A percentile compares a stretch with the other conserved stretches of the same genome.
Evolutionary conservation across 257 asterid genomes (phyloP).

Genomic region (Echites panduratus): DNA sequence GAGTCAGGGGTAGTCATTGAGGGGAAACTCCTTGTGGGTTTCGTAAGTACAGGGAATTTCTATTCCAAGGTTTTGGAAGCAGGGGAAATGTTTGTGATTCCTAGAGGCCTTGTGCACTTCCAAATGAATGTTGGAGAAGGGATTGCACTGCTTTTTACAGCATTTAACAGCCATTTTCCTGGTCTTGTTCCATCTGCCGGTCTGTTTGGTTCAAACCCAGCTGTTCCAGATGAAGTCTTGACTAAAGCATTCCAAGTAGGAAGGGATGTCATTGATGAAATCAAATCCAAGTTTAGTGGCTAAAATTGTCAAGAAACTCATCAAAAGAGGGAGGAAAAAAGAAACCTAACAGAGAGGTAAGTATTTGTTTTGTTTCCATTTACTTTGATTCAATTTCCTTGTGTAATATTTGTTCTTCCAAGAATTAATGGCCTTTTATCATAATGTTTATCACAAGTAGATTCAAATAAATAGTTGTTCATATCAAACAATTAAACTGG

Average conservation of each 20-base stretch:
- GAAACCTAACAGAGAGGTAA: not conserved
- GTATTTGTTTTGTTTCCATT: not conserved
- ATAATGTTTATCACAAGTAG: no score
- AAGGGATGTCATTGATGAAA: not conserved
- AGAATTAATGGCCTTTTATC: no score
- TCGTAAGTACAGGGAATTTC: slow-evolving; percentile 7
- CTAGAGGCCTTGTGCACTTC: slow-evolving; percentile 19
- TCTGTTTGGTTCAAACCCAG: slow-evolving; percentile 9
- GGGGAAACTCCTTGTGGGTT: slow-evolving; percentile 15
- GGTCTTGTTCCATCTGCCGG: slow-evolving; percentile 3
- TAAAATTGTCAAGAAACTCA: not conserved
- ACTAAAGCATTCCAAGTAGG: slow-evolving; percentile 6
- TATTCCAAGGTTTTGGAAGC: slow-evolving; percentile 10
- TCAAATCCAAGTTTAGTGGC: slow-evolving; percentile 28
- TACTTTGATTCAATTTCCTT: not conserved
- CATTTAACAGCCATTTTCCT: slow-evolving; percentile 19
- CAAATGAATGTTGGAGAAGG: slow-evolving; percentile 24
- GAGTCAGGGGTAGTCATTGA: slow-evolving; percentile 15
- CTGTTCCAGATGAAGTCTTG: slow-evolving; percentile 9
- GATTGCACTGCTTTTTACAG: not conserved
- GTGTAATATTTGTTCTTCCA: no score
- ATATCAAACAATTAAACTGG: not conserved
- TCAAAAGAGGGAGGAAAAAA: not conserved
- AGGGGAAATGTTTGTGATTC: slow-evolving; percentile 20
- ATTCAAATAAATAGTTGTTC: not conserved